Conservation (phyloP, 2,329 filamentous ascomycete genomes). For the Phaeosphaeria sp. region DNA sequence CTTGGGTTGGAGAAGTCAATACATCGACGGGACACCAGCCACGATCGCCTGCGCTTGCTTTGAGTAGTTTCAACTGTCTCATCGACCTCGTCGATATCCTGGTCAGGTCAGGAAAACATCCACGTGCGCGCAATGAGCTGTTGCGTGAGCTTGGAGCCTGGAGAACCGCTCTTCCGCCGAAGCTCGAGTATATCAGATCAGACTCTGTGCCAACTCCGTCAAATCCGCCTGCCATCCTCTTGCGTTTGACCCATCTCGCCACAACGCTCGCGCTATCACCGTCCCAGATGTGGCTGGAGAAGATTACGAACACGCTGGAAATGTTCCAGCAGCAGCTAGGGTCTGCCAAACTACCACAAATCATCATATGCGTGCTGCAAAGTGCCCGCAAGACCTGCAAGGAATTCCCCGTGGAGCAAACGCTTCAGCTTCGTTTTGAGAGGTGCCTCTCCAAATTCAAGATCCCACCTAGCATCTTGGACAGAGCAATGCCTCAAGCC, state of each 20-base stretch:
- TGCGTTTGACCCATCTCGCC: constrained; percentile 36
- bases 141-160: constrained; percentile 45
- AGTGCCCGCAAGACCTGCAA: constrained; percentile 18
- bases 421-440: constrained; percentile 17
- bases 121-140: constrained; percentile 31
- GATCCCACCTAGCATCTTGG: constrained; percentile 1
- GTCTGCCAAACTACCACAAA: constrained; percentile 30
- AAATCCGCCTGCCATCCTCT: constrained; percentile 34
- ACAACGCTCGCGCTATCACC: constrained; percentile 26
- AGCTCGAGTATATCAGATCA: constrained; percentile 29
- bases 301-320: constrained; percentile 28
- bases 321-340: constrained; percentile 29
- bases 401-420: constrained; percentile 18
- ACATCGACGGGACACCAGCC: constrained; percentile 17
- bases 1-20: constrained; percentile 66
- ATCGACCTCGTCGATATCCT: constrained; percentile 43
- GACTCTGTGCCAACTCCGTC: constrained; percentile 23
- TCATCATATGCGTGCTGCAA: constrained; percentile 30
- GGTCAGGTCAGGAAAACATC: constrained; percentile 13
- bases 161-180: constrained; percentile 38
- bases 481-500: background rate
- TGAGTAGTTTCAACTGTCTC: constrained; percentile 62
- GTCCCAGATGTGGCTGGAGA: constrained; percentile 26
- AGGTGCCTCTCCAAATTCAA: constrained; percentile 17
- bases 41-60: constrained; percentile 46